These are phyloP conservation scores for Phaeoacremonium minimum DNA, from an alignment of 2,329 filamentous ascomycete genomes.

Conservation along the genomic window DNA sequence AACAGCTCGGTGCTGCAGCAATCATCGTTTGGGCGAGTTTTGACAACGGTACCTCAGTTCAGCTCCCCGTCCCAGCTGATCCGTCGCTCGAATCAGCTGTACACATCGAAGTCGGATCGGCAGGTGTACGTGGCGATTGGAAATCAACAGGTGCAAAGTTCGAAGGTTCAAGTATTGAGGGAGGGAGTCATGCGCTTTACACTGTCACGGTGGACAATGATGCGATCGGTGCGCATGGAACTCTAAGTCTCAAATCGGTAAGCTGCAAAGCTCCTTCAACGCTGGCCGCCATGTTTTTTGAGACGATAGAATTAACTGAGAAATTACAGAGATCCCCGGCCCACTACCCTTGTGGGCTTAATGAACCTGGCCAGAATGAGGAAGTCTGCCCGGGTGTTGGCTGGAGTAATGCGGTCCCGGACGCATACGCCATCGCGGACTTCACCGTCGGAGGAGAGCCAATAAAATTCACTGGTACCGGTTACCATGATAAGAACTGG, in stretches of 20 bases:
- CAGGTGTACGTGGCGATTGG: conserved; percentile 3
- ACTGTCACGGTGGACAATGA: conserved; percentile 6
- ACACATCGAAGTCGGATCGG: not conserved
- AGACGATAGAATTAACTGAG: not conserved
- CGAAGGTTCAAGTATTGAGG: conserved; percentile 2
- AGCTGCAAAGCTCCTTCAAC: too few relatives aligned
- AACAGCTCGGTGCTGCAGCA: conserved; percentile 1
- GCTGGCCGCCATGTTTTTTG: not conserved
- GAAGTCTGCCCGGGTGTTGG: conserved; percentile 3
- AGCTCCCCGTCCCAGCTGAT: not conserved
- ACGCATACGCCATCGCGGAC: conserved; percentile 4
- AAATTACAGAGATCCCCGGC: conserved; percentile 5
- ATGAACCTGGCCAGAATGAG: conserved; percentile 2
- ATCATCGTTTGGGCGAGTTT: conserved; percentile 3
- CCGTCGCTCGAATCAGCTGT: conserved; percentile 2
- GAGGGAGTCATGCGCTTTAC: conserved; percentile 1
- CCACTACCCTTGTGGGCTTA: conserved; percentile 8
- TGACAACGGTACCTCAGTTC: conserved; percentile 9
- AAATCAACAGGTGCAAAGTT: conserved; percentile 6
- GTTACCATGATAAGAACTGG: conserved; percentile 45
- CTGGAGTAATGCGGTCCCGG: conserved; percentile 10
- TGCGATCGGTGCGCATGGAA: conserved; percentile 5
- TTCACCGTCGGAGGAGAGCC: conserved; percentile 3
- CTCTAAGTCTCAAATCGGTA: conserved; percentile 6
- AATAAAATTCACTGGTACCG: conserved; percentile 18